phyloP scores from a whole-genome alignment of 2,329 filamentous ascomycete species.

The Alternaria gansuensis region DNA sequence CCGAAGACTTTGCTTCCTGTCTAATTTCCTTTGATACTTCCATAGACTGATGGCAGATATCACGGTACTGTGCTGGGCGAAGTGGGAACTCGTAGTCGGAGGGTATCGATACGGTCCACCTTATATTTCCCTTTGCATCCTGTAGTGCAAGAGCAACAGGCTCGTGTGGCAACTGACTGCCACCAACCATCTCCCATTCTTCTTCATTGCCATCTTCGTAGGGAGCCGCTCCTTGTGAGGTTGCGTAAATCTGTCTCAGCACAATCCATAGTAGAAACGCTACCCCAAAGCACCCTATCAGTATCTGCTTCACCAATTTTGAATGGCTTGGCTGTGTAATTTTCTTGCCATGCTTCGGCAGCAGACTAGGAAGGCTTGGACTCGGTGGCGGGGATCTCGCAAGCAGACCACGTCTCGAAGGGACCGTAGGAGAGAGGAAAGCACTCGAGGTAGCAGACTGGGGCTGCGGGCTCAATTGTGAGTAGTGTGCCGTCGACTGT shows the following conservation, averaged over 20 bases:
- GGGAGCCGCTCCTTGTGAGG: conserved; percentile 25
- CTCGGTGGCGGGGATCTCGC: conserved; percentile 75
- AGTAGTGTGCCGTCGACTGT: conserved; percentile 52
- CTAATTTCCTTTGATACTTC: conserved; percentile 67
- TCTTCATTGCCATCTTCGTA: conserved; percentile 42
- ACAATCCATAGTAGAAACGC: conserved; percentile 63
- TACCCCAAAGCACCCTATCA: conserved; percentile 62
- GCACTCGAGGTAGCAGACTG: conserved; percentile 48
- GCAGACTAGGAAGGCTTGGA: conserved; percentile 72
- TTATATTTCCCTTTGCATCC: conserved; percentile 69
- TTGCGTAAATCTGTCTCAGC: conserved; percentile 45
- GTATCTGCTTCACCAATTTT: conserved; percentile 65
- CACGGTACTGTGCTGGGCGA: conserved; percentile 69
- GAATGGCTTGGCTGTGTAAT: conserved; percentile 62
- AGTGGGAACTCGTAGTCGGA: conserved; percentile 72
- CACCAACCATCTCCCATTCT: conserved; percentile 73
- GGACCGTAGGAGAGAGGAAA: conserved; percentile 49
- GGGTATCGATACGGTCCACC: conserved; percentile 86
- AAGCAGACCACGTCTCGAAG: conserved; percentile 64
- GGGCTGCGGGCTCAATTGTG: conserved; percentile 43
- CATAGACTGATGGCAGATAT: conserved; percentile 73
- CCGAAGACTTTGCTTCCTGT: conserved; percentile 41
- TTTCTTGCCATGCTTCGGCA: conserved; percentile 71
- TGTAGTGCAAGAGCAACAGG: conserved; percentile 76
- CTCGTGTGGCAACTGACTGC: conserved; percentile 72